These are phyloP conservation scores for Acacia pycnantha DNA, from an alignment of 331 rosid genomes.

Conservation along the genomic window DNA sequence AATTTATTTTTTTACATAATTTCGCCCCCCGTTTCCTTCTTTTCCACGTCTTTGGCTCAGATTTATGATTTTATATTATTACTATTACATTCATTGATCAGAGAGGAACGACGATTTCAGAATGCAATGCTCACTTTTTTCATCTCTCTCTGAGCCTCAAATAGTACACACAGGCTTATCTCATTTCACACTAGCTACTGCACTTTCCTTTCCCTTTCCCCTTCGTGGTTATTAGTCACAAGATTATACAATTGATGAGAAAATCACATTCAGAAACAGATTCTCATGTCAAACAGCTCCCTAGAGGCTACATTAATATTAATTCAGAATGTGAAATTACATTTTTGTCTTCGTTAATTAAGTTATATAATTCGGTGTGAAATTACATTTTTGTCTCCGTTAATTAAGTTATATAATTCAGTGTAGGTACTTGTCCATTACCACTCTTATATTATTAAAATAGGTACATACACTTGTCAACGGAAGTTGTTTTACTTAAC, in stretches of 20 bases:
- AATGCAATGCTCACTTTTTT: conserved; percentile 42
- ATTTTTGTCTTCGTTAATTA: too few relatives aligned
- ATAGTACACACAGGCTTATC: conserved; percentile 21
- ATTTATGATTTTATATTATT: background rate
- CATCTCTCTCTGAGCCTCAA: conserved; percentile 15
- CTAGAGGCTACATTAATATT: too few relatives aligned
- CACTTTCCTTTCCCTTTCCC: background rate
- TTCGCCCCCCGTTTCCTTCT: conserved; percentile 57
- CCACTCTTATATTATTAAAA: too few relatives aligned
- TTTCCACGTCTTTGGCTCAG: conserved; percentile 53
- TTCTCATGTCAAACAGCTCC: too few relatives aligned
- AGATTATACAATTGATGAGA: background rate
- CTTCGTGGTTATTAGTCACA: conserved; percentile 9
- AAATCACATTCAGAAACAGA: too few relatives aligned
- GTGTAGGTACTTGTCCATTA: too few relatives aligned
- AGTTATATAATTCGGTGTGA: too few relatives aligned
- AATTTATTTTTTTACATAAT: background rate
- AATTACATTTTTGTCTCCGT: too few relatives aligned
- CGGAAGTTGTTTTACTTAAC: too few relatives aligned
- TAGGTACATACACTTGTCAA: too few relatives aligned
- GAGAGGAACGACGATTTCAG: conserved; percentile 44
- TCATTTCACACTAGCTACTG: background rate
- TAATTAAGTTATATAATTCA: too few relatives aligned
- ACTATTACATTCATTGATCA: conserved; percentile 40
- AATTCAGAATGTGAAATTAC: too few relatives aligned